These are phyloP conservation scores for Tympanopsis confertula DNA, from an alignment of 2,329 filamentous ascomycete genomes.

Conservation along the genomic window DNA sequence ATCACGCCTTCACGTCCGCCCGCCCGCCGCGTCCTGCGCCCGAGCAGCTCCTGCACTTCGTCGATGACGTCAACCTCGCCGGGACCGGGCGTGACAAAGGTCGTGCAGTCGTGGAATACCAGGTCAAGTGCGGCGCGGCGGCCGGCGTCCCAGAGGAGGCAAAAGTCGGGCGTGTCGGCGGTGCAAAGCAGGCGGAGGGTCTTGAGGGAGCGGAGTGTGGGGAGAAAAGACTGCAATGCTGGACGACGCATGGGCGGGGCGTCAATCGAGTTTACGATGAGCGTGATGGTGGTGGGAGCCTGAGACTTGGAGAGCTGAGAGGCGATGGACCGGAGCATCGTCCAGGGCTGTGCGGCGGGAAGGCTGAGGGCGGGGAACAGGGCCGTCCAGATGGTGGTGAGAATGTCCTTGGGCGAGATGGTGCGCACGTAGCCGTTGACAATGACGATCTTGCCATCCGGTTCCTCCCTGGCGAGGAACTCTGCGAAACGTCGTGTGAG, in stretches of 20 bases:
- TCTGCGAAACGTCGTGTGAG: conserved; percentile 67
- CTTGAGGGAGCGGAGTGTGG: conserved; percentile 64
- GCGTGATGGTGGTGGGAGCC: conserved; percentile 35
- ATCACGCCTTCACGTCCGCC: conserved; percentile 84
- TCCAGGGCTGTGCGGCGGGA: conserved; percentile 49
- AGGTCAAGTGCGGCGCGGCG: conserved; percentile 77
- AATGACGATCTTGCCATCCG: conserved; percentile 52
- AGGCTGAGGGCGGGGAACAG: conserved; percentile 37
- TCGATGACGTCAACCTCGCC: conserved; percentile 77
- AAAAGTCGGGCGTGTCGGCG: conserved; percentile 77
- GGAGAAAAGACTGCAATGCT: conserved; percentile 59
- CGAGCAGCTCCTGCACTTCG: conserved; percentile 77
- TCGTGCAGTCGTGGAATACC: conserved; percentile 87
- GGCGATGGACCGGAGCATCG: conserved; percentile 58
- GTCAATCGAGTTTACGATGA: conserved; percentile 82
- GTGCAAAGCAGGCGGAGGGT: conserved; percentile 66
- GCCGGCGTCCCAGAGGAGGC: conserved; percentile 79
- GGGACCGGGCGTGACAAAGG: conserved; percentile 59
- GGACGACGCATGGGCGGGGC: conserved; percentile 63
- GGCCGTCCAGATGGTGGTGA: conserved; percentile 56
- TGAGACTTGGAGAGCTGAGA: conserved; percentile 41
- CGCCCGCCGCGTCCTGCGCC: conserved; percentile 65
- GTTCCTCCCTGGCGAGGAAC: conserved; percentile 41
- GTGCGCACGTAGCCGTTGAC: conserved; percentile 73
- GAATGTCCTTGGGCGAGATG: conserved; percentile 55